Evolutionary conservation across 306 rosid genomes (phyloP).

Genomic region (Dryas octopetala): DNA sequence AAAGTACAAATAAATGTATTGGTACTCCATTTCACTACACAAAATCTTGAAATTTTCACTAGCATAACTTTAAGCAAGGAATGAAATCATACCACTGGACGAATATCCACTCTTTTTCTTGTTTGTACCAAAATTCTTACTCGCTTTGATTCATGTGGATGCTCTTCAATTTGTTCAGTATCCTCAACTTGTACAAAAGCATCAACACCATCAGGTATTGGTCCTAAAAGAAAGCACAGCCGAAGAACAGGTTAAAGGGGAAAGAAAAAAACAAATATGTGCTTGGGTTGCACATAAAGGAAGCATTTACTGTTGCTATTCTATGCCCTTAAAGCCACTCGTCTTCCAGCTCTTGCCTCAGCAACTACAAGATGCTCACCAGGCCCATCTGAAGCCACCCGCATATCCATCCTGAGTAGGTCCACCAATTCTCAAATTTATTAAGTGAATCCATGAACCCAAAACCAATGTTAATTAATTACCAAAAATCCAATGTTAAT

Average conservation of each 20-base stretch:
- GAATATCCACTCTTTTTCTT: conserved; percentile 68
- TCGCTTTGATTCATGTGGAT: conserved; percentile 37
- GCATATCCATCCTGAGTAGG: conserved; percentile 82
- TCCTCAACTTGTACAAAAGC: conserved; percentile 96
- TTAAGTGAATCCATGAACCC: background rate
- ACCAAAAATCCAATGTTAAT: no score
- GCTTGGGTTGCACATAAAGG: no score
- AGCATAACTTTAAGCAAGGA: conserved; percentile 7
- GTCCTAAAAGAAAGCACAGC: conserved; percentile 48
- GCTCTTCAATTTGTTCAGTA: conserved; percentile 51
- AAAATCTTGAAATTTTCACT: background rate
- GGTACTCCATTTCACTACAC: background rate
- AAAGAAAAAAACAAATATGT: background rate
- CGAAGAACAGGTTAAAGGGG: background rate
- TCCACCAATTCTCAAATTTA: background rate
- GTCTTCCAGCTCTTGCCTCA: conserved; percentile 65
- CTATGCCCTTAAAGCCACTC: no score
- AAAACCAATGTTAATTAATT: no score
- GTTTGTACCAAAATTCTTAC: conserved; percentile 57
- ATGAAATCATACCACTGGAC: conserved; percentile 67
- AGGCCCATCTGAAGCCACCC: conserved; percentile 77
- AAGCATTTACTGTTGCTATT: no score
- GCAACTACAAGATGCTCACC: conserved; percentile 74
- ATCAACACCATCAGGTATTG: conserved; percentile 96
- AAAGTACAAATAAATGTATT: background rate